Conservation (phyloP, 2,329 filamentous ascomycete species). For the Neophaeococcomyces aloes region DNA sequence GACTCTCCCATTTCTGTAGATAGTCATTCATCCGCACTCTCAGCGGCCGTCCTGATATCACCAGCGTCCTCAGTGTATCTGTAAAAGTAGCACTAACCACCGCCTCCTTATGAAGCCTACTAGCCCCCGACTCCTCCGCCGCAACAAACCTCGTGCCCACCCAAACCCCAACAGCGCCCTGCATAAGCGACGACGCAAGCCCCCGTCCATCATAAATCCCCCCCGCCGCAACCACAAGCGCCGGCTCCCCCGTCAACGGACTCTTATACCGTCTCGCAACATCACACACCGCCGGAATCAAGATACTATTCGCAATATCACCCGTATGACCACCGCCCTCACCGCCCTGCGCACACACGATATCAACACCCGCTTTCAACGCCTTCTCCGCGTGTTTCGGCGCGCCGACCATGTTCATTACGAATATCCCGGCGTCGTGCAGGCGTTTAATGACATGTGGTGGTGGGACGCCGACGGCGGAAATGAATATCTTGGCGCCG, state of each 20-base stretch:
- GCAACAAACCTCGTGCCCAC: constrained; percentile 91
- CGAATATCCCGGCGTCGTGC: constrained; percentile 66
- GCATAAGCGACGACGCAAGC: constrained; percentile 72
- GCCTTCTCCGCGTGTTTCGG: constrained; percentile 87
- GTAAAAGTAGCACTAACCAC: constrained; percentile 70
- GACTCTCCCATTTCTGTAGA: constrained; percentile 66
- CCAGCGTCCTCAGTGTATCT: constrained; percentile 72
- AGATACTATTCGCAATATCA: constrained; percentile 71
- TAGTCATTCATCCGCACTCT: constrained; percentile 76
- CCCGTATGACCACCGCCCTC: constrained; percentile 92
- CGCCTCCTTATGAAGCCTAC: constrained; percentile 69
- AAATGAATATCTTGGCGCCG: constrained; percentile 76
- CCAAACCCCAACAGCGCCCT: constrained; percentile 83
- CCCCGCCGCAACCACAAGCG: constrained; percentile 79
- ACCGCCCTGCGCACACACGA: constrained; percentile 83
- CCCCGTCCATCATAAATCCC: constrained; percentile 75
- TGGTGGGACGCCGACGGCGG: constrained; percentile 79
- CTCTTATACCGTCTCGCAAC: constrained; percentile 64
- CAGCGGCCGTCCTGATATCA: constrained; percentile 70
- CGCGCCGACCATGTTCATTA: constrained; percentile 98
- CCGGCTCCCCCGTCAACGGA: constrained; percentile 56
- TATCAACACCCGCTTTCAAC: constrained; percentile 73
- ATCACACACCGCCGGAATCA: constrained; percentile 80
- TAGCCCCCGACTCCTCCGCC: constrained; percentile 67
- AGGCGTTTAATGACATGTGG: constrained; percentile 60